Base-by-base conservation (phyloP, 208 protist genomes). In the Novymonas esmeraldas region DNA sequence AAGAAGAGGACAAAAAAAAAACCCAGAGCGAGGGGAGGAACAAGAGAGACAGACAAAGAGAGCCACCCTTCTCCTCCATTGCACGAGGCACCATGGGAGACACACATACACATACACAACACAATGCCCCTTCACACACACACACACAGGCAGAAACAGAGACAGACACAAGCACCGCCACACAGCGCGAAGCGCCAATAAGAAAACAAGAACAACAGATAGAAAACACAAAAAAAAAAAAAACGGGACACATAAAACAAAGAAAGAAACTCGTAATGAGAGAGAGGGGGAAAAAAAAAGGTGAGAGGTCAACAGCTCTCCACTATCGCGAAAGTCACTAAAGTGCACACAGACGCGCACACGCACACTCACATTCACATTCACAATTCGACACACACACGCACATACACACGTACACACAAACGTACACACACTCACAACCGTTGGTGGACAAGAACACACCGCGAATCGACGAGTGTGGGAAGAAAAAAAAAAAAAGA, bases 221-320 rank as follows among this genome's bases (percentile, higher is more conserved):
- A 42, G 33, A 31, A 39, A 46, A 55, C 26, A 48, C 33, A 34
- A 33, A 59, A 9, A 18, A 22, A 51, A 63, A 56, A 33, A 22
- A 74, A 0, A 18, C 7, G 38, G 26, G 57, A 34, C 26, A 48
- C 33, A 34, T 20, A 59, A 9, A 18, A 22, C 39, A 63, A 56
- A 33, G n/a, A 74, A 0, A 18, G 11, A 41, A 18, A 63, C 20
- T 38, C 38, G 7, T 14, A 24, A 49, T n/a, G 11, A 51, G 20
- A 41, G 28, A 28, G 48, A 3, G 4, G 29, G 0, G 28, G 24
- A 39, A 52, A 70, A 28, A 41, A 52, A 38, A 38, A 54, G 36
- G 33, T 26, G n/a, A 4, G 20, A 11, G 11, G 20, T 2, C 13
- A n/a, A 24, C 6, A 6, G 7, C 4, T 57, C 2, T 18, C 34